phyloP scores from a whole-genome alignment of 768 basidiomycete species.

The Suillus brevipes region DNA sequence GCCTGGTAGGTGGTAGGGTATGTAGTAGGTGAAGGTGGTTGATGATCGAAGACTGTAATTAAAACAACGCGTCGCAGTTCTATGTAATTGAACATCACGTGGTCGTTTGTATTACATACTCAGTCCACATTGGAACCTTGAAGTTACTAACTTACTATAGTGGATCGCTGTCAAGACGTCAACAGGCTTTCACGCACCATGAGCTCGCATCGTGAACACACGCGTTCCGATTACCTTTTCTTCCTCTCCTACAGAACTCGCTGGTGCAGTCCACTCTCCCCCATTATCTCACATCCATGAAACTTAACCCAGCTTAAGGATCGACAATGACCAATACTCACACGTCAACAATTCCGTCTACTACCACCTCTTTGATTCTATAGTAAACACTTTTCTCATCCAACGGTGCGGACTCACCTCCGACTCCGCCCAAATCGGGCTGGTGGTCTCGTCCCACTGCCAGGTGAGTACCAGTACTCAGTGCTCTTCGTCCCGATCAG shows the following conservation, averaged over 20 bases:
- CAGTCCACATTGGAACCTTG: too few relatives aligned
- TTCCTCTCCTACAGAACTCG: conserved; percentile 66
- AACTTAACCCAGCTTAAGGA: conserved; percentile 46
- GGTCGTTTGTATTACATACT: conserved; percentile 4
- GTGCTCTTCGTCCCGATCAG: background rate
- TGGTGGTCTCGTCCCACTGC: conserved; percentile 78
- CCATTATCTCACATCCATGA: background rate
- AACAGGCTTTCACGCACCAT: background rate
- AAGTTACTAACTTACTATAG: too few relatives aligned
- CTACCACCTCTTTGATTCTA: conserved; percentile 80
- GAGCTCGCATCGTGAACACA: background rate
- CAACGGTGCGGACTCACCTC: conserved; percentile 59
- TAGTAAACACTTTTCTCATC: conserved; percentile 80
- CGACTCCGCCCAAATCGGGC: conserved; percentile 58
- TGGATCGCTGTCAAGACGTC: too few relatives aligned
- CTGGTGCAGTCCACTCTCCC: conserved; percentile 45
- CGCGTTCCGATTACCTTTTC: conserved; percentile 56
- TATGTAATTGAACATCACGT: conserved; percentile 17
- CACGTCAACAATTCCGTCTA: conserved; percentile 83
- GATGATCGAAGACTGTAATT: conserved; percentile 13
- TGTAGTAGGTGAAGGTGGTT: background rate
- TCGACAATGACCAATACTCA: conserved; percentile 83
- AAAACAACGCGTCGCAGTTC: conserved; percentile 22
- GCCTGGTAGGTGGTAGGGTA: conserved; percentile 4
- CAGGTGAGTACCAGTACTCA: conserved; percentile 42